Base-by-base conservation (phyloP, 2,329 filamentous ascomycete genomes). In the Elsinoe necatrix region DNA sequence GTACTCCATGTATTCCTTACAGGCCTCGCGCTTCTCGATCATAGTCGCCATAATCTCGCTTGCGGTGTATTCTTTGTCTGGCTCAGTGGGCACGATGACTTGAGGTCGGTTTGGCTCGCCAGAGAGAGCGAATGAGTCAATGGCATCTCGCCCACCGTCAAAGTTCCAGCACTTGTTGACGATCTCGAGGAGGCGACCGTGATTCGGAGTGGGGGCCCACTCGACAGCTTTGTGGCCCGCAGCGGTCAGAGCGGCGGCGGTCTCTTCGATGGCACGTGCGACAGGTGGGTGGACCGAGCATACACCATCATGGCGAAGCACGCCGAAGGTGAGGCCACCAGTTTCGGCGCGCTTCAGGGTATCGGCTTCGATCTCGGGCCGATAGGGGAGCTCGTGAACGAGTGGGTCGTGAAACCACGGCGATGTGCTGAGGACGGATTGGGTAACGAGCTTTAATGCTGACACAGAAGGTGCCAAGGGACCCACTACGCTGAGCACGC, bases 381-480 rank as follows among this genome's bases (percentile, higher is more conserved):
- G 76, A 79, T 84, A 89, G 0, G 84, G 85, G 0, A 89, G 72
- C 18, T 85, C 81, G 39, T 82, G 69, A 0, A 84, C 82, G 0
- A 83, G 70, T 0, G 85, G 84, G 65, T 89, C 85, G 60, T 80
- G 70, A 1, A 81, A 68, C 86, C 85, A 89, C 0, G 85, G 85
- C 55, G 80, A 63, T 29, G 76, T 76, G 11, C 71, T 72, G 1
- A 89, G 69, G 1, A 87, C 65, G 0, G 77, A 71, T 62, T 81
- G 77, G 1, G 82, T 74, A 1, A 83, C 64, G 2, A 87, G 68
- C 37, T 75, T 76, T 11, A 87, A 63, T 0, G 77, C 78, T 1
- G 74, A 72, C 1, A 78, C 69, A 1, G 78, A 81, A 0, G 78
- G 79, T 0, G 79, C 79, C 12, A 89, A 66, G 0, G 83, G 82